Percentiles rank a stretch among this genome's conserved stretches.
These are phyloP conservation scores for Spirogloea muscicola DNA, from an alignment of 139 green algal genomes.

Conservation along the genomic window DNA sequence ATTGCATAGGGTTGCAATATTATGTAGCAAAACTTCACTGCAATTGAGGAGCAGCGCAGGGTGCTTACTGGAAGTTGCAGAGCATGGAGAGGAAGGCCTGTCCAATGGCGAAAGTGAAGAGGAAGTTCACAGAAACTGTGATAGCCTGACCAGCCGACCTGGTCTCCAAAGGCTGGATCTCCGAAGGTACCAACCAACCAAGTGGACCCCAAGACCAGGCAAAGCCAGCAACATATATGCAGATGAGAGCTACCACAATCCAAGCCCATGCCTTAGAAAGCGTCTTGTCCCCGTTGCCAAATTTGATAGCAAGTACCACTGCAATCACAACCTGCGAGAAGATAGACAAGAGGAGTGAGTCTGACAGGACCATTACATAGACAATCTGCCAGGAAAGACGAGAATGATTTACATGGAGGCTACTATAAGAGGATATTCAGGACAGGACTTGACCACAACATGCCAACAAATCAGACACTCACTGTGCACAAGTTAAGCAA, in stretches of 20 bases:
- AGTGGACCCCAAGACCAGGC: conserved; percentile 73
- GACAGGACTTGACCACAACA: too few species aligned
- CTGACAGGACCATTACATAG: too few species aligned
- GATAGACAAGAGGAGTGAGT: too few species aligned
- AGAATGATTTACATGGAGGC: too few species aligned
- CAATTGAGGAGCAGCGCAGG: too few species aligned
- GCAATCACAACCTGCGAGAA: conserved; percentile 24
- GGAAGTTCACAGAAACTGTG: conserved; percentile 35
- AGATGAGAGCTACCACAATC: conserved; percentile 63
- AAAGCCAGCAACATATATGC: conserved; percentile 69
- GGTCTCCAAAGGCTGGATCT: conserved; percentile 44
- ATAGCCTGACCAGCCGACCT: conserved; percentile 34
- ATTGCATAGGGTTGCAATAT: too few species aligned
- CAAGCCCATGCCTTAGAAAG: conserved; percentile 35
- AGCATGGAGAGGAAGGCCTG: conserved; percentile 47
- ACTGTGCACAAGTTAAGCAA: too few species aligned
- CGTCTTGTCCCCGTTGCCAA: conserved; percentile 23
- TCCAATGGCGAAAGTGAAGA: conserved; percentile 41
- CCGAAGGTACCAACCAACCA: conserved; percentile 55
- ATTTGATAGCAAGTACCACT: conserved; percentile 31
- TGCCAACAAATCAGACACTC: too few species aligned
- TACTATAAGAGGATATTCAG: too few species aligned
- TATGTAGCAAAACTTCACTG: not conserved
- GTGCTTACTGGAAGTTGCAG: conserved; percentile 17
- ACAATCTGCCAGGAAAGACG: too few species aligned